A percentile compares a stretch with the other conserved stretches of the same genome.
Conservation (phyloP, 139 green algal species). For the Chlamydomonas urium region DNA sequence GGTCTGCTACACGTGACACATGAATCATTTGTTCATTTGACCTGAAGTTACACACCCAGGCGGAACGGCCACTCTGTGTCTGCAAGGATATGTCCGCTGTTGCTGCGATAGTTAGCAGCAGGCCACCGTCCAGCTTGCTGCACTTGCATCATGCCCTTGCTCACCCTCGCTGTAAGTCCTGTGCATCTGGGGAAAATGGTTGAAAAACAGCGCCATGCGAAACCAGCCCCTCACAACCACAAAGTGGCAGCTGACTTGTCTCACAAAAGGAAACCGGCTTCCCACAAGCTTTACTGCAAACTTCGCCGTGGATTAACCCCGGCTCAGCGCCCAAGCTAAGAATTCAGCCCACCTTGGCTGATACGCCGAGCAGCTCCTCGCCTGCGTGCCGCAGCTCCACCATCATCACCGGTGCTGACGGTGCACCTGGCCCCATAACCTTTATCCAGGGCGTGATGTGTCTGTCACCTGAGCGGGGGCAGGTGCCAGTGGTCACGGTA, state of each 20-base stretch:
- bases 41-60: too few species aligned
- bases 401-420: slow-evolving; percentile 46
- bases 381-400: slow-evolving; percentile 53
- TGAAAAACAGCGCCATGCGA: too few species aligned
- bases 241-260: neutral
- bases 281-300: neutral
- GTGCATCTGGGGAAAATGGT: too few species aligned
- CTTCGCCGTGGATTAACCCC: neutral
- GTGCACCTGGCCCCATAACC: slow-evolving; percentile 49
- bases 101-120: neutral
- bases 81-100: neutral
- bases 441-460: slow-evolving; percentile 66
- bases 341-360: slow-evolving; percentile 29
- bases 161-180: neutral
- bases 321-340: neutral
- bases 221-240: neutral
- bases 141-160: neutral
- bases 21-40: neutral
- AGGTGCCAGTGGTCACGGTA: too few species aligned
- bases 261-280: too few species aligned
- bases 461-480: slow-evolving; percentile 40
- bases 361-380: slow-evolving; percentile 46
- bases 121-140: neutral
- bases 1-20: neutral
- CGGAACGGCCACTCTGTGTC: too few species aligned